phyloP scores from a whole-genome alignment of 768 basidiomycete species.

The Psilocybe azurescens region DNA sequence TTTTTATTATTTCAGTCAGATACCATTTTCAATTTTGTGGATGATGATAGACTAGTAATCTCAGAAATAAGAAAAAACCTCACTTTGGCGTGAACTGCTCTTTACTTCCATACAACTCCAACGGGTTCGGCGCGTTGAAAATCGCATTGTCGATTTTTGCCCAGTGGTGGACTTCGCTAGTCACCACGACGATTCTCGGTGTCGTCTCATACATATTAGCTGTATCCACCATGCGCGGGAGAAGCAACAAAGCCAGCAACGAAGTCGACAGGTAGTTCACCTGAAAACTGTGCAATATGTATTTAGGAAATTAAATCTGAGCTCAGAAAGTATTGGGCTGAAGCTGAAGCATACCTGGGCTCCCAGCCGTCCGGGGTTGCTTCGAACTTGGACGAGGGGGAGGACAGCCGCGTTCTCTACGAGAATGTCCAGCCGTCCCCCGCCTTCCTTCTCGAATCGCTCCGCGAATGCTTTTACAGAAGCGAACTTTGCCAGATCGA shows the following conservation, averaged over 20 bases:
- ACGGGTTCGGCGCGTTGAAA: constrained; percentile 30
- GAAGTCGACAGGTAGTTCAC: constrained; percentile 50
- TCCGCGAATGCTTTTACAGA: constrained; percentile 46
- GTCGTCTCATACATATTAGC: constrained; percentile 31
- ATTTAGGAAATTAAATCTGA: too few species aligned
- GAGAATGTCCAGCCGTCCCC: constrained; percentile 40
- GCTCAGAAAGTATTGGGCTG: too few species aligned
- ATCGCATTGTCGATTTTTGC: constrained; percentile 30
- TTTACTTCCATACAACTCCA: constrained; percentile 35
- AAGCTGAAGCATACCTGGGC: constrained; percentile 29
- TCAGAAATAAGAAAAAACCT: neutral
- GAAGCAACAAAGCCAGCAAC: constrained; percentile 44
- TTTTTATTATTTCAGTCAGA: neutral
- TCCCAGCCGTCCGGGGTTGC: constrained; percentile 46
- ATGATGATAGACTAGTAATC: too few species aligned
- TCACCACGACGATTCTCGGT: constrained; percentile 46
- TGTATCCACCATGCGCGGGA: constrained; percentile 47
- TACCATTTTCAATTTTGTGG: too few species aligned
- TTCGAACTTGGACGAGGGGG: constrained; percentile 10
- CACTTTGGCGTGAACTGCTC: constrained; percentile 34
- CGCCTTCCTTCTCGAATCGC: constrained; percentile 35
- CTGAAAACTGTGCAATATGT: constrained; percentile 41
- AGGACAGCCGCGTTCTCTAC: constrained; percentile 22
- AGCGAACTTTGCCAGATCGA: constrained; percentile 47
- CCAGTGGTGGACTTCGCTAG: constrained; percentile 47